phyloP scores from a whole-genome alignment of 306 rosid genomes.

The Parietaria judaica region DNA sequence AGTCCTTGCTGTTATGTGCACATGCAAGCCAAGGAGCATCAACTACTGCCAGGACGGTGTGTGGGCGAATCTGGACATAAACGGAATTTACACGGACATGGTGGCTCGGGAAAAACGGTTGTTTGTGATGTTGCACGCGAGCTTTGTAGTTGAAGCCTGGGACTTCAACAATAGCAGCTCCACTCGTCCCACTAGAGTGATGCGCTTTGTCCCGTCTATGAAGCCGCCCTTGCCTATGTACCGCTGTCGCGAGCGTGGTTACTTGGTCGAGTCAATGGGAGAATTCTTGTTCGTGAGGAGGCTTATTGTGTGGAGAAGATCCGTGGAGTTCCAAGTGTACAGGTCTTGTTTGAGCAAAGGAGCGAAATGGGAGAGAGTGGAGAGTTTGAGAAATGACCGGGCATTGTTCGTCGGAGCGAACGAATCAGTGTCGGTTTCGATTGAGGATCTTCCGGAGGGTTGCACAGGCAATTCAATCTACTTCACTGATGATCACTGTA shows the following conservation, averaged over 20 bases:
- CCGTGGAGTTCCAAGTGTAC: neutral
- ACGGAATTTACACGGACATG: neutral
- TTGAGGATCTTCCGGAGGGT: neutral
- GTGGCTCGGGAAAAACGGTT: neutral
- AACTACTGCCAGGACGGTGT: neutral
- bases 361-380: conserved; percentile 5
- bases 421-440: neutral
- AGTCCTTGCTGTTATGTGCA: no score
- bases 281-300: conserved; percentile 4
- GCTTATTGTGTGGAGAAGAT: neutral
- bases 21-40: no score
- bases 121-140: neutral
- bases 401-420: conserved; percentile 4
- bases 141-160: neutral
- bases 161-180: neutral
- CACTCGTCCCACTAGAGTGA: neutral
- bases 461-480: conserved; percentile 10
- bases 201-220: neutral
- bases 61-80: neutral
- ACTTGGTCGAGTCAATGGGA: conserved; percentile 9
- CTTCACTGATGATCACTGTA: conserved; percentile 7
- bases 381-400: neutral
- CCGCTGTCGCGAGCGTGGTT: neutral
- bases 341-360: neutral
- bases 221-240: neutral